Percentiles rank a stretch among this genome's conserved stretches.
phyloP scores from a whole-genome alignment of 768 basidiomycete genomes.

The Mycena olivaceomarginata region DNA sequence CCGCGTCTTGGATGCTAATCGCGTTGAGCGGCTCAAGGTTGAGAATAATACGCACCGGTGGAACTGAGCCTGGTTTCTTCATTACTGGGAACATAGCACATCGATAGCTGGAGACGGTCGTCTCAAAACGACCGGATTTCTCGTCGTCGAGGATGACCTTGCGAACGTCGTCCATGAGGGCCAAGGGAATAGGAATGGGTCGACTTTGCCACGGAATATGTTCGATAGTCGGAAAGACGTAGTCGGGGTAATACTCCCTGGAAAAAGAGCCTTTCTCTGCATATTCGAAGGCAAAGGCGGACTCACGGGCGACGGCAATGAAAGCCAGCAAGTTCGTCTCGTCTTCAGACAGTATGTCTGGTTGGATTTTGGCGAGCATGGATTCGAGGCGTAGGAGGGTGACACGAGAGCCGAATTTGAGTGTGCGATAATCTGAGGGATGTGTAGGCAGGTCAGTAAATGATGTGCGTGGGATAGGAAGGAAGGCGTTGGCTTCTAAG shows the following conservation, averaged over 20 bases:
- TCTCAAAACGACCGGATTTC: no score
- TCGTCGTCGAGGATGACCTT: no score
- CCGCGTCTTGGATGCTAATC: conserved; percentile 52
- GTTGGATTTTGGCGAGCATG: conserved; percentile 41
- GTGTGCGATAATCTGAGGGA: conserved; percentile 30
- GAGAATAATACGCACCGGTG: conserved; percentile 52
- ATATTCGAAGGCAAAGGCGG: conserved; percentile 49
- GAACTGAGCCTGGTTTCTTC: conserved; percentile 50
- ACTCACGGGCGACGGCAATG: conserved; percentile 36
- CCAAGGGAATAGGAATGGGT: conserved; percentile 47
- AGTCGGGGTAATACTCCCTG: conserved; percentile 49
- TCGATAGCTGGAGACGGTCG: no score
- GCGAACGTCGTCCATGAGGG: conserved; percentile 45
- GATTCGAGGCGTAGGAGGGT: conserved; percentile 37
- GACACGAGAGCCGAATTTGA: conserved; percentile 30
- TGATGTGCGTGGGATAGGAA: conserved; percentile 28
- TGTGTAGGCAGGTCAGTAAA: conserved; percentile 28
- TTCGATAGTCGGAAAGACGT: conserved; percentile 47
- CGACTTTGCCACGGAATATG: conserved; percentile 49
- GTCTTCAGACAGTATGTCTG: background rate
- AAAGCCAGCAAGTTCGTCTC: conserved; percentile 44
- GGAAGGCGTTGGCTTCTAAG: background rate
- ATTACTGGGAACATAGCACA: conserved; percentile 47
- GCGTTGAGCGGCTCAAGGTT: conserved; percentile 58
- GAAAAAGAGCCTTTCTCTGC: conserved; percentile 48